A percentile compares a stretch with the other conserved stretches of the same genome.
Evolutionary conservation across 1,139 yeast species (phyloP).

Genomic region (Petasospora rhodanensis): DNA sequence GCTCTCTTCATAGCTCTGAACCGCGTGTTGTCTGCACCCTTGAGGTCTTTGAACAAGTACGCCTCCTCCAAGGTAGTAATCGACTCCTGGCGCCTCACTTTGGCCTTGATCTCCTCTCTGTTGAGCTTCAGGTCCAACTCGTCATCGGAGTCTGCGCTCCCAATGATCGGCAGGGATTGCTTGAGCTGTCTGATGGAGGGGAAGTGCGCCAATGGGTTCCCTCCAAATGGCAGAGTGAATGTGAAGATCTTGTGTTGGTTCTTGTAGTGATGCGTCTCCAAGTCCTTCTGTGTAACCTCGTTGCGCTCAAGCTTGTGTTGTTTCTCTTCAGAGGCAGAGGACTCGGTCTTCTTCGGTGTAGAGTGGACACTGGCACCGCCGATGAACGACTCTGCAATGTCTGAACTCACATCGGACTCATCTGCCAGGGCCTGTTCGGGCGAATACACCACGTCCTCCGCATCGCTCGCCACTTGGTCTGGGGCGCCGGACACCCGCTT

Average conservation of each 20-base stretch:
- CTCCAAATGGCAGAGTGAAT: constrained; percentile 41
- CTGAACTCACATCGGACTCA: constrained; percentile 9
- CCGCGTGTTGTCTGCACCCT: constrained; percentile 62
- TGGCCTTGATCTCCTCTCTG: constrained; percentile 38
- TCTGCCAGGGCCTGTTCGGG: no score
- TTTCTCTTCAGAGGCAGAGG: no score
- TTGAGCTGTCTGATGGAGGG: constrained; percentile 26
- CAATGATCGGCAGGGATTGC: constrained; percentile 20
- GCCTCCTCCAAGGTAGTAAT: constrained; percentile 65
- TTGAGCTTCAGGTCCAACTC: constrained; percentile 25
- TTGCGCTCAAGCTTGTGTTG: constrained; percentile 6
- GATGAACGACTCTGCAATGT: constrained; percentile 22
- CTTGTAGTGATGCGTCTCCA: constrained; percentile 14
- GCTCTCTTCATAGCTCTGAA: constrained; percentile 65
- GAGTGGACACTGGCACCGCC: constrained; percentile 21
- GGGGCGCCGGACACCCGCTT: no score
- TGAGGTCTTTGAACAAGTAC: constrained; percentile 46
- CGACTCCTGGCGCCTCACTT: constrained; percentile 52
- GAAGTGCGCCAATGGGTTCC: constrained; percentile 25
- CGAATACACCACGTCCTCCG: no score
- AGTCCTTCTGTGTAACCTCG: constrained; percentile 14
- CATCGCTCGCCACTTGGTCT: no score
- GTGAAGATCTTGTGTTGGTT: constrained; percentile 36
- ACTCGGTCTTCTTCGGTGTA: constrained; percentile 1
- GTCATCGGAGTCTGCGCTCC: constrained; percentile 30